Percentiles rank a stretch among this genome's conserved stretches.
Conservation (phyloP, 805 yeast species). For the Deakozyma indianensis region DNA sequence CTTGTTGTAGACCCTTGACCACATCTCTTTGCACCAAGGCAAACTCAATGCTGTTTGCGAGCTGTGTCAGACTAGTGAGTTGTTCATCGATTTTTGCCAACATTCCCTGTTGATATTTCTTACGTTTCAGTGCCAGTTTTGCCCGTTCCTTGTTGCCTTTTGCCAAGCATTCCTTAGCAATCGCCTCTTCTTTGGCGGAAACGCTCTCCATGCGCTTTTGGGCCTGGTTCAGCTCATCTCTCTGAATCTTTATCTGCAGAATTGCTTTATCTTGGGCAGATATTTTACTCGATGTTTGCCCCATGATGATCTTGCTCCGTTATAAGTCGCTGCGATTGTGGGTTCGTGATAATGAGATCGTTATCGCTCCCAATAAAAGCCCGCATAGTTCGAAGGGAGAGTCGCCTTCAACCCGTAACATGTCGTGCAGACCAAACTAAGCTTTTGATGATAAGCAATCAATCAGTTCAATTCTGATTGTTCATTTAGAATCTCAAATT, state of each 20-base stretch:
- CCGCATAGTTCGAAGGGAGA: too few species aligned
- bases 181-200: slow-evolving; percentile 43
- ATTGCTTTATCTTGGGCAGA: slow-evolving; percentile 80
- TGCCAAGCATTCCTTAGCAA: slow-evolving; percentile 43
- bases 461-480: too few species aligned
- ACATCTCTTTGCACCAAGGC: slow-evolving; percentile 82
- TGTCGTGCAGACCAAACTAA: too few species aligned
- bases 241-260: slow-evolving; percentile 70
- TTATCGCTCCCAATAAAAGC: too few species aligned
- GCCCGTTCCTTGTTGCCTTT: slow-evolving; percentile 46
- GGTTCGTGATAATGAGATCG: too few species aligned
- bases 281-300: slow-evolving; percentile 28
- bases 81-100: slow-evolving; percentile 62
- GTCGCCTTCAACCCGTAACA: too few species aligned
- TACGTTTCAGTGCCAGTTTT: slow-evolving; percentile 52
- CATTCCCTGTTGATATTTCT: slow-evolving; percentile 70
- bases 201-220: slow-evolving; percentile 43
- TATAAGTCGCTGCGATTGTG: too few species aligned
- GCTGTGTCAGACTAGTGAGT: slow-evolving; percentile 60
- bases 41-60: slow-evolving; percentile 58
- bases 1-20: slow-evolving; percentile 62
- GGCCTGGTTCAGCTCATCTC: slow-evolving; percentile 72
- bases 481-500: too few species aligned
- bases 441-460: too few species aligned
- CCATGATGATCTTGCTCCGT: background rate